Evolutionary conservation across 768 basidiomycete species (phyloP), one percentile per base, ranked within the genome.

Genomic region (Mycena albidolilacea): DNA sequence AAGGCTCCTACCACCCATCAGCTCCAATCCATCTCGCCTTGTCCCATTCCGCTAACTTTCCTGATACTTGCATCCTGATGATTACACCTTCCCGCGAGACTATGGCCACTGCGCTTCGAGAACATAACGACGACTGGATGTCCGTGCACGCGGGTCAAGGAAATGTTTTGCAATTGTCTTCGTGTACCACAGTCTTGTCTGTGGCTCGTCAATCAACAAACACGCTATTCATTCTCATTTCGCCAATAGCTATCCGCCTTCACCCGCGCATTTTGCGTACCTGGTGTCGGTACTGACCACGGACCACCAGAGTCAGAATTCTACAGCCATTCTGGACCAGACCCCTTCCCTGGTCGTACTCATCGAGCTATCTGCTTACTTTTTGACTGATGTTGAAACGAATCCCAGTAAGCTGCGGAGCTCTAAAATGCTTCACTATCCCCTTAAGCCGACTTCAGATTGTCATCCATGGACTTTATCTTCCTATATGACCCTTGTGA

Each of bases 21-120:
- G 91, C 93, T 7, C 93, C 93, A 5, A 82, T 95, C 60, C 90
- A 93, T 73, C 84, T 95, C 44, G 86, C 88, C 48, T 80, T 93
- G 38, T 92, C 93, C 0, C 82, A 85, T 72, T 72, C 84, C 7
- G 73, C 80, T 12, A 79, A 82, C 67, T 77, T 77, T 10, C 79
- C 85, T 23, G 76, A 73, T 41, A 78, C 81, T 19, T 79, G 81
- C 57, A 81, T 85, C 0, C 67, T 94, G 21, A 78, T 93, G 63
- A 76, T 94, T 38, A 83, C 90, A 21, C 87, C 92, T 0, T 90
- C 88, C 10, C 88, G 87, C 58, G 71, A 82, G n/a, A 74, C 77
- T 15, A 81, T 92, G 69, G 77, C 82, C 12, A 67, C 80, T 0
- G 81, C 84, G 23, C 82, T 95, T 30, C 79, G 79, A 62, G 80